Conservation (phyloP, 805 yeast genomes). For the Yamadazyma sp. region DNA sequence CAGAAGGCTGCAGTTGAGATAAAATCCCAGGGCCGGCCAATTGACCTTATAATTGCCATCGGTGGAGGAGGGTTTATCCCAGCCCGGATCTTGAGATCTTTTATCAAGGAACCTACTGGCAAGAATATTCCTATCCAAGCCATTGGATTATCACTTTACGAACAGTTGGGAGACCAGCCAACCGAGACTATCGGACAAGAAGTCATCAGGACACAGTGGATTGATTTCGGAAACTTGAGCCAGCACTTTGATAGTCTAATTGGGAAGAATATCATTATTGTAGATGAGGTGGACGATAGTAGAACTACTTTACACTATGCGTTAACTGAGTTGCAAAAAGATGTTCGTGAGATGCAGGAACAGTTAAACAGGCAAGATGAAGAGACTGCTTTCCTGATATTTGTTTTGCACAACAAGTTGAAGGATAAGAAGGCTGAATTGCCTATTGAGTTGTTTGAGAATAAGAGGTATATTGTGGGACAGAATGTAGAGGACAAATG, state of each 20-base stretch:
- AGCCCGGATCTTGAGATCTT: constrained; percentile 64
- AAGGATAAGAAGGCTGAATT: constrained; percentile 78
- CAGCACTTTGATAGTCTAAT: constrained; percentile 73
- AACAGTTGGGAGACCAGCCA: constrained; percentile 46
- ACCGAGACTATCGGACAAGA: constrained; percentile 60
- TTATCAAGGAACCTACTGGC: constrained; percentile 55
- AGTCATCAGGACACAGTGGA: constrained; percentile 88
- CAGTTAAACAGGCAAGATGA: constrained; percentile 58
- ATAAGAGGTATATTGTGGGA: constrained; percentile 71
- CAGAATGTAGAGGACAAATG: constrained; percentile 73
- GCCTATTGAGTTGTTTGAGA: constrained; percentile 59
- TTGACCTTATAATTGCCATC: constrained; percentile 63
- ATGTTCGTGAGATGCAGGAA: constrained; percentile 58
- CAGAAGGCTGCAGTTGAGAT: constrained; percentile 61
- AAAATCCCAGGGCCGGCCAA: constrained; percentile 40
- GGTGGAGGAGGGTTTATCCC: constrained; percentile 78
- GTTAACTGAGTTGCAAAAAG: constrained; percentile 67
- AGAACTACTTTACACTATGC: constrained; percentile 89
- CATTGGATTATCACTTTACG: constrained; percentile 64
- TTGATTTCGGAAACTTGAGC: constrained; percentile 71
- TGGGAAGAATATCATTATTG: constrained; percentile 78
- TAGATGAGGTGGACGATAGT: constrained; percentile 90
- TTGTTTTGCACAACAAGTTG: constrained; percentile 81
- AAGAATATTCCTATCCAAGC: constrained; percentile 72
- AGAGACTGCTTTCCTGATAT: constrained; percentile 67